phyloP scores from a whole-genome alignment of 2,329 filamentous ascomycete genomes.

The Penicillium sp. region DNA sequence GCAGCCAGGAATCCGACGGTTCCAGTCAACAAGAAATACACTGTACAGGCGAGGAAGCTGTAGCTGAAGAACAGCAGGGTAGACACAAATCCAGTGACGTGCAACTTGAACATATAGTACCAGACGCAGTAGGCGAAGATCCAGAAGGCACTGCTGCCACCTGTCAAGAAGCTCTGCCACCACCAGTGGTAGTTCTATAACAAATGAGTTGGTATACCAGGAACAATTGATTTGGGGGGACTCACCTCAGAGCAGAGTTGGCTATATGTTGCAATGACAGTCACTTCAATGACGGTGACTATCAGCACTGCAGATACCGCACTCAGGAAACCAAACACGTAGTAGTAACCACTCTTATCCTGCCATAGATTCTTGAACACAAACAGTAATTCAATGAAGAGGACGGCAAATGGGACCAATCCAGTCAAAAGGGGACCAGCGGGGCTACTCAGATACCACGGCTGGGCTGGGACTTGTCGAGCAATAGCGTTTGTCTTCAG shows the following conservation, averaged over 20 bases:
- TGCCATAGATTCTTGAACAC: conserved; percentile 87
- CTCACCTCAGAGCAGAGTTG: conserved; percentile 74
- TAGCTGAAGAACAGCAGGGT: conserved; percentile 83
- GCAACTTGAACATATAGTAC: conserved; percentile 79
- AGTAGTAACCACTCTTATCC: conserved; percentile 89
- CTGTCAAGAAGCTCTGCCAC: conserved; percentile 85
- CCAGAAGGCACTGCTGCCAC: conserved; percentile 75
- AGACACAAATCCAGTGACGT: conserved; percentile 77
- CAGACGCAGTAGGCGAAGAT: conserved; percentile 80
- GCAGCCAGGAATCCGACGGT: conserved; percentile 83
- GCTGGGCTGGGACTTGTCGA: conserved; percentile 71
- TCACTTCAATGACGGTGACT: conserved; percentile 78
- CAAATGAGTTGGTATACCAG: neutral
- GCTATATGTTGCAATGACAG: conserved; percentile 78
- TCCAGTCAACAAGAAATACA: conserved; percentile 78
- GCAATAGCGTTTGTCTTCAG: conserved; percentile 72
- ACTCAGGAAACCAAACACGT: conserved; percentile 82
- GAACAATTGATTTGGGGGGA: neutral
- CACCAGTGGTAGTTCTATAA: conserved; percentile 79
- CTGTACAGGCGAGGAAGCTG: conserved; percentile 75
- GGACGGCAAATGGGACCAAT: conserved; percentile 78
- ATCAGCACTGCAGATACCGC: conserved; percentile 72
- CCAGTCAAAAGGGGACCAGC: conserved; percentile 71
- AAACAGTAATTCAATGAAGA: conserved; percentile 84
- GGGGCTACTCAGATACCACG: conserved; percentile 70